These are phyloP conservation scores for Perkinsus olseni DNA, from an alignment of 169 alveolate species.

Conservation along the genomic window DNA sequence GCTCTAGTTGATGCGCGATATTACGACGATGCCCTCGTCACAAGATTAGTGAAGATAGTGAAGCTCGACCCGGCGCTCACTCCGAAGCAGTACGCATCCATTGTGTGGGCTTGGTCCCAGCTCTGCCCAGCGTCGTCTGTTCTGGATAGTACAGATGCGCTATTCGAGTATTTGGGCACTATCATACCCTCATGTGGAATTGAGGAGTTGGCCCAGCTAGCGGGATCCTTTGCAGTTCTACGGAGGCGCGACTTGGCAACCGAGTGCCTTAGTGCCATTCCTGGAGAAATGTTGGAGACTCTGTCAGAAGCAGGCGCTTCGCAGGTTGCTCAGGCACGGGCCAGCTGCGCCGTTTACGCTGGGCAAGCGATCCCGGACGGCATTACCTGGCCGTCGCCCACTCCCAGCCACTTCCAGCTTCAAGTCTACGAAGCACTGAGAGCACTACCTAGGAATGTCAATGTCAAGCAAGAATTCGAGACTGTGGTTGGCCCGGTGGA, in stretches of 20 bases:
- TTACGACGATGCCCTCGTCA: background rate
- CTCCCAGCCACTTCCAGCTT: background rate
- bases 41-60: background rate
- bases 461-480: background rate
- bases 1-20: background rate
- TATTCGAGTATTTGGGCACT: background rate
- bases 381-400: background rate
- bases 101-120: background rate
- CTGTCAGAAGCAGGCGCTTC: background rate
- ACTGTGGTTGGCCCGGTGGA: background rate
- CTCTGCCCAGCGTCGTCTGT: background rate
- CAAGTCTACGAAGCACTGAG: background rate
- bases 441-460: background rate
- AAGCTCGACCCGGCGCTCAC: background rate
- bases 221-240: background rate
- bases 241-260: background rate
- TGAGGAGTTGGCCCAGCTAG: background rate
- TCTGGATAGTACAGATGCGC: background rate
- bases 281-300: background rate
- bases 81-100: background rate
- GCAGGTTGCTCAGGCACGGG: background rate
- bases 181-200: background rate
- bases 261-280: background rate
- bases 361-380: background rate
- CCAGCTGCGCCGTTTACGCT: background rate